Base-by-base conservation (phyloP, 2,329 filamentous ascomycete genomes). In the Didymella arachidicola region DNA sequence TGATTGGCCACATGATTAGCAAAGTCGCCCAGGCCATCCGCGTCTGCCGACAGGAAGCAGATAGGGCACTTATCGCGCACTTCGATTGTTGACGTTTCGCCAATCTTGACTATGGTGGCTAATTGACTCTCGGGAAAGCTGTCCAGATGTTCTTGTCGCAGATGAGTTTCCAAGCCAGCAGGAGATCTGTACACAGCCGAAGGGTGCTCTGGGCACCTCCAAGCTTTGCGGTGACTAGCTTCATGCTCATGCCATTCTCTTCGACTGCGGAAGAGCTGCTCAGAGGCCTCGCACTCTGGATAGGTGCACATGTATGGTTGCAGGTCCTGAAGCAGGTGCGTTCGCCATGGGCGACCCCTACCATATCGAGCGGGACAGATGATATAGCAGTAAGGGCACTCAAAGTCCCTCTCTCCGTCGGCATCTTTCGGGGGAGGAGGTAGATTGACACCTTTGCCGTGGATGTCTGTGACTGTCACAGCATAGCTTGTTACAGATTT, bases 251-350 rank as follows among this genome's bases (percentile, higher is more conserved):
- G 60, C 75, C 75, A 77, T 53, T 77, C 74, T 26, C 74, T 66
- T 2, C 75, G 73, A 53, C 73, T 76, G 7, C 74, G 71, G 36
- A 76, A 77, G 7, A 78, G 64, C 45, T 59, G 56, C 43, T 73
- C 65, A 0, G 62, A 55, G 11, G 53, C 61, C 16, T 70, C 59
- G 42, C 75, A 78, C 18, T 72, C 65, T 19, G 53, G 38, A 47
- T 77, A 76, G 2, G 75, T 78, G 50, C 75, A 78, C 1, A 72
- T 45, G 46, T 78, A 78, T 12, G 75, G 75, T 25, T 78, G 75
- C 2, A 78, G 53, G 43, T 78, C 75, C 53, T 77, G 73, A 16
- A 77, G 58, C 14, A 78, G 29, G 61, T 77, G 75, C 0, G 72
- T 73, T 46, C 69, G 70, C 75, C 74, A 77, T 10, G 72, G 49